Base-by-base conservation (phyloP, 2,329 filamentous ascomycete species). In the Catunica adiposa region DNA sequence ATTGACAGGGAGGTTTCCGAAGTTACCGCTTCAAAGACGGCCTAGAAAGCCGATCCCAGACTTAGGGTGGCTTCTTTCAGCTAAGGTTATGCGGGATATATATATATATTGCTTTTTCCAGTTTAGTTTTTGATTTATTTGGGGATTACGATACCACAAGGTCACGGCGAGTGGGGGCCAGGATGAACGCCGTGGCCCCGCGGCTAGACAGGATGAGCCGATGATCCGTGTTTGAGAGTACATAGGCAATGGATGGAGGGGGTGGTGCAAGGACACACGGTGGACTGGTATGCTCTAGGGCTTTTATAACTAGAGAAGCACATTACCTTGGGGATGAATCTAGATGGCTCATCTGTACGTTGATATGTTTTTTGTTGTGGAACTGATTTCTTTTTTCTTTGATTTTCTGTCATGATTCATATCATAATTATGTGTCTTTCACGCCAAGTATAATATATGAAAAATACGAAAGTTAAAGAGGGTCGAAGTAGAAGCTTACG, bases 1-100 rank as follows among this genome's bases (percentile, higher is more conserved):
- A 79, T 78, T 31, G 75, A 84, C 62, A 72, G 82, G 62, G 73
- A 76, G 61, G 72, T 73, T 20, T 69, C 73, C 64, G 73, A 75
- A 65, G 74, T 77, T 51, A 74, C 77, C 50, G 74, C 77, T 60
- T 70, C 67, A 44, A 58, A 54, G 34, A 51, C 54, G 3, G 37
- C 54, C 26, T 58, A 56, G 54, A 47, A 26, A 25, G n/a, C 22
- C 26, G 20, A n/a, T 48, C 11, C 20, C 2, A 26, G 22, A 23
- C 11, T n/a, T 25, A 14, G 9, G 11, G 23, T 26, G 4, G 8
- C 8, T 23, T 23, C 44, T 8, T 8, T 9, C 23, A 26, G 17
- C 7, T 34, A 11, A 34, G 29, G 29, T 34, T 34, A 34, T 34
- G 29, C 29, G 29, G 29, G 11, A 11, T 34, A 5, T 5, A 34